Evolutionary conservation across 306 rosid genomes (phyloP).

Genomic region (Ormosia emarginata): DNA sequence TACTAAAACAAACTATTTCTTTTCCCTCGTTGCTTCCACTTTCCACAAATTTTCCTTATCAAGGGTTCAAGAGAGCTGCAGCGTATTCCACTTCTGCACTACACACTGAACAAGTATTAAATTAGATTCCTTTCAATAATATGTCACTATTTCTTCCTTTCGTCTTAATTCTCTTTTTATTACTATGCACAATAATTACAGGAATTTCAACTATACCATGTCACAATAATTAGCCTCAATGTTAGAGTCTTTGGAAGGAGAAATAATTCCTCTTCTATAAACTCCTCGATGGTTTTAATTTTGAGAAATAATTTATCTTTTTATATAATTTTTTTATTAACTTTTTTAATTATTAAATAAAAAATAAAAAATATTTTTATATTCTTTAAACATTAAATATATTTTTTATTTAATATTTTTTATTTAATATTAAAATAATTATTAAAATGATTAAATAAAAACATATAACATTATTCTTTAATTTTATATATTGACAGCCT

Average conservation of each 20-base stretch:
- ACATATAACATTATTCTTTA: too few species aligned
- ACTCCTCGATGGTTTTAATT: not conserved
- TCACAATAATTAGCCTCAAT: not conserved
- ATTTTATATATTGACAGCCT: not conserved
- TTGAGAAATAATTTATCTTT: too few species aligned
- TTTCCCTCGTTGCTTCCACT: not conserved
- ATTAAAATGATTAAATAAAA: too few species aligned
- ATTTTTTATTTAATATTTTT: too few species aligned
- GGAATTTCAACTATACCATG: slow-evolving; percentile 18
- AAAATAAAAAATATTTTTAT: too few species aligned
- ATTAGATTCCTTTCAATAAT: not conserved
- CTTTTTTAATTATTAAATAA: too few species aligned
- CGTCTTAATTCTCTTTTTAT: not conserved
- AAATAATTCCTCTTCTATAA: not conserved
- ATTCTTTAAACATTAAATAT: too few species aligned
- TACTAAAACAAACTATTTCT: not conserved
- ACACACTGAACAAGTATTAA: not conserved
- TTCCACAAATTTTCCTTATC: not conserved
- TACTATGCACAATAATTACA: not conserved
- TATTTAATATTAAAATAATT: too few species aligned
- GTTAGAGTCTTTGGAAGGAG: not conserved
- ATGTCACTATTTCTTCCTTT: not conserved
- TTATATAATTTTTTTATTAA: too few species aligned
- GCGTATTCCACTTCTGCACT: not conserved
- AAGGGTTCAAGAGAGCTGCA: not conserved